Evolutionary conservation across 2,329 filamentous ascomycete species (phyloP).

Genomic region (Penicillium sp.): DNA sequence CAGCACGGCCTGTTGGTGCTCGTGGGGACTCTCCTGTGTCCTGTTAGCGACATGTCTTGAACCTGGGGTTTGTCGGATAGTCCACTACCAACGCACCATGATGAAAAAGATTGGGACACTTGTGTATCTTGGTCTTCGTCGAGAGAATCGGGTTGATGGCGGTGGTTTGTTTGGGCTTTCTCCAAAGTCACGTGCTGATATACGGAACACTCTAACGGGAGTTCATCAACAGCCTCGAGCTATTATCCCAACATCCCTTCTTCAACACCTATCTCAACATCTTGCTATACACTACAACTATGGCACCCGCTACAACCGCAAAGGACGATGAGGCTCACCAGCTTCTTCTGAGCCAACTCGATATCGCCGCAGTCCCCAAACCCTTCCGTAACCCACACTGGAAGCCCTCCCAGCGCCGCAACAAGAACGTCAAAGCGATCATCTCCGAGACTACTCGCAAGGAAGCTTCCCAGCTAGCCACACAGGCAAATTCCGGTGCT

Average conservation of each 20-base stretch:
- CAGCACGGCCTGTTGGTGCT: slow-evolving; percentile 93
- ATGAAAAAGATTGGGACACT: background rate
- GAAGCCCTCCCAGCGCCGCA: slow-evolving; percentile 92
- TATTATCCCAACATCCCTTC: background rate
- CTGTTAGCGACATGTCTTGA: slow-evolving; percentile 1
- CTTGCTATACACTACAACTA: slow-evolving; percentile 37
- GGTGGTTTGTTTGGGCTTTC: slow-evolving; percentile 27
- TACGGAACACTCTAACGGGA: slow-evolving; percentile 8
- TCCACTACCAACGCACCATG: slow-evolving; percentile 9
- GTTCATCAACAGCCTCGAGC: background rate
- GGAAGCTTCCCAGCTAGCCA: slow-evolving; percentile 87
- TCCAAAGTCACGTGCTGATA: slow-evolving; percentile 22
- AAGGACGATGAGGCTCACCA: slow-evolving; percentile 80
- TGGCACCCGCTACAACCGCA: slow-evolving; percentile 68
- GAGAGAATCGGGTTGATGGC: background rate
- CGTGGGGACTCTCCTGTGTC: slow-evolving; percentile 85
- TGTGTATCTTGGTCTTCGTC: background rate
- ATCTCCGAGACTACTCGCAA: slow-evolving; percentile 85
- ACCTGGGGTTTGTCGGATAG: no score
- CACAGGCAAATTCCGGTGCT: slow-evolving; percentile 79
- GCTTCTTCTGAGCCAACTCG: slow-evolving; percentile 85
- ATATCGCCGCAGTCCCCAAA: slow-evolving; percentile 85
- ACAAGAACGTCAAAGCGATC: slow-evolving; percentile 99
- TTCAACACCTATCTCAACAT: background rate
- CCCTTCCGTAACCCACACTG: slow-evolving; percentile 89